Conservation (phyloP, 2,329 filamentous ascomycete genomes). For the Rhexocercosporidium sp. region DNA sequence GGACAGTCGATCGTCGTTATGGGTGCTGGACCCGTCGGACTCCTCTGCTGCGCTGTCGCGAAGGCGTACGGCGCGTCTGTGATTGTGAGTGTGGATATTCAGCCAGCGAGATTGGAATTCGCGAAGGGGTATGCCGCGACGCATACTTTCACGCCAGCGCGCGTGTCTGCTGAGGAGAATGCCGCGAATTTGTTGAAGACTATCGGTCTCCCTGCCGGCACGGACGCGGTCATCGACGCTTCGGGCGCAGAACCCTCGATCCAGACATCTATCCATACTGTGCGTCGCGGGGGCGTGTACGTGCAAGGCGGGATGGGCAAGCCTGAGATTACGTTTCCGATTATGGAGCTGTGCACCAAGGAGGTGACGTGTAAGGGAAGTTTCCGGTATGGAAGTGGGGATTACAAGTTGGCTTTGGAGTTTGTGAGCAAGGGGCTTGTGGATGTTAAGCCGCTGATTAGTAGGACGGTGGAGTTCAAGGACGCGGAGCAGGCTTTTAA, state of each 20-base stretch:
- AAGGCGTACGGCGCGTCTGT: conserved; percentile 83
- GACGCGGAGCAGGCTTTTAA: conserved; percentile 86
- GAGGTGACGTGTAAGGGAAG: conserved; percentile 86
- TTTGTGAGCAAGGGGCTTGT: conserved; percentile 76
- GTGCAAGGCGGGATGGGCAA: conserved; percentile 93
- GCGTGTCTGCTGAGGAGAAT: conserved; percentile 71
- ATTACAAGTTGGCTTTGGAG: conserved; percentile 79
- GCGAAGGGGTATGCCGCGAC: conserved; percentile 75
- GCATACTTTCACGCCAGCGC: conserved; percentile 69
- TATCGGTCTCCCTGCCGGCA: conserved; percentile 68
- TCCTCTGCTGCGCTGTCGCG: conserved; percentile 86
- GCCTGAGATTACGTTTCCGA: conserved; percentile 86
- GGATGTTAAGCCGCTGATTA: conserved; percentile 82
- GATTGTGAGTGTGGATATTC: conserved; percentile 88
- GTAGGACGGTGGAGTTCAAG: conserved; percentile 75
- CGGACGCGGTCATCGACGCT: conserved; percentile 81
- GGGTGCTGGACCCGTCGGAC: conserved; percentile 84
- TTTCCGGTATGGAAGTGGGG: conserved; percentile 87
- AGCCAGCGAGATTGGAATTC: conserved; percentile 78
- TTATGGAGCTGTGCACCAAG: conserved; percentile 87
- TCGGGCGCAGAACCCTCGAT: conserved; percentile 80
- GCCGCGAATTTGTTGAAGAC: conserved; percentile 69
- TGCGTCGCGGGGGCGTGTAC: conserved; percentile 75
- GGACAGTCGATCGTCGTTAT: conserved; percentile 83
- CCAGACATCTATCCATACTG: conserved; percentile 73